Evolutionary conservation across 2,329 filamentous ascomycete species (phyloP), one percentile per base, ranked within the genome.

Genomic region (Scopulariopsis brevicaulis): DNA sequence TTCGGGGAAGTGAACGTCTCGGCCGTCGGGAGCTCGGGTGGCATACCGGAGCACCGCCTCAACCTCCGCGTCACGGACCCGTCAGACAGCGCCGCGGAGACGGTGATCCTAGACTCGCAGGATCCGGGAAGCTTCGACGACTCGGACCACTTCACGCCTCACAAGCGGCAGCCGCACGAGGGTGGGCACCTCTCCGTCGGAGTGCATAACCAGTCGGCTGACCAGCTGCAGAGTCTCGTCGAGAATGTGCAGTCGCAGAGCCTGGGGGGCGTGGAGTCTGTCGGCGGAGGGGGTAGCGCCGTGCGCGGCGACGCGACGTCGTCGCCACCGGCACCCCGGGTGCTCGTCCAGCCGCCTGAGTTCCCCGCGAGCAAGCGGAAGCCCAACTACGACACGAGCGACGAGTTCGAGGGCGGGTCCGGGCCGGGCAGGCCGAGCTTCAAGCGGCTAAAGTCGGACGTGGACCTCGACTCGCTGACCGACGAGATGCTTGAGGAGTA

Each of bases 1-100:
- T 83, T 82, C 65, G 81, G 81, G 2, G 81, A 83, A 60, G 76
- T 84, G 6, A 75, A 75, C 20, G 69, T 70, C 20, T 83, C 80
- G 4, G 79, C 76, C 0, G 68, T 82, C 20, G 77, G 77, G 14
- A 82, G 77, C 64, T 79, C 78, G 8, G 80, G 78, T 6, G 76
- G 69, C 11, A 74, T 83, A 46, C 70, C 74, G 0, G 72, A 75
- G 55, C 71, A 76, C 32, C 74, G 73, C 12, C 69, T 82, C 11
- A 80, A 81, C 61, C 68, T 82, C 5, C 73, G 74, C 2, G 60
- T 73, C 15, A 34, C 53, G 10, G 25, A 11, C 32, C 12, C 40
- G 15, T 51, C 53, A 1, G 51, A 55, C n/a, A 59, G 57, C 46
- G 34, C 34, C n/a, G 57, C 28, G 7, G 57, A 54, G 35, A 59